phyloP scores from a whole-genome alignment of 495 filamentous ascomycete genomes.

The Cairneyella variabilis region DNA sequence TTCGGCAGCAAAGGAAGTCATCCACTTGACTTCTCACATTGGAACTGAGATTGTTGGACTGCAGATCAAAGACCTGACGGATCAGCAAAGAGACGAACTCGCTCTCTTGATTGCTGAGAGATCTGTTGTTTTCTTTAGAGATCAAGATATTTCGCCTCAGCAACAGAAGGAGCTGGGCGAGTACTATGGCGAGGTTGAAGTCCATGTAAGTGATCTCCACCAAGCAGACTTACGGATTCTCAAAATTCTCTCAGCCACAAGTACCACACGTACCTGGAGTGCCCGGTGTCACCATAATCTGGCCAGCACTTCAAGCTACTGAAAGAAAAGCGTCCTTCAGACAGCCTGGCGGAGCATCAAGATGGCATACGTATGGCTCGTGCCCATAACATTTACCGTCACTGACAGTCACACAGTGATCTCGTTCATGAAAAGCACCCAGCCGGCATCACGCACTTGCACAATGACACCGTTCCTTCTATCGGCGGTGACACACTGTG shows the following conservation, averaged over 20 bases:
- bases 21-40: slow-evolving; percentile 61
- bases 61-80: slow-evolving; percentile 64
- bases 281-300: slow-evolving; percentile 61
- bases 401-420: slow-evolving; percentile 33
- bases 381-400: no score
- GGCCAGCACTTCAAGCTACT: slow-evolving; percentile 59
- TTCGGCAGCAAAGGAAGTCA: slow-evolving; percentile 62
- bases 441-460: slow-evolving; percentile 65
- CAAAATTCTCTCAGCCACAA: slow-evolving; percentile 51
- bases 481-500: slow-evolving; percentile 70
- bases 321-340: slow-evolving; percentile 55
- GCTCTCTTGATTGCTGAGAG: slow-evolving; percentile 66
- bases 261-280: slow-evolving; percentile 65
- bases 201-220: slow-evolving; percentile 51
- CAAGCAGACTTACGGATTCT: background rate
- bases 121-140: slow-evolving; percentile 72
- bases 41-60: slow-evolving; percentile 69
- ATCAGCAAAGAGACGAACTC: slow-evolving; percentile 67
- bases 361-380: slow-evolving; percentile 54
- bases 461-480: slow-evolving; percentile 63
- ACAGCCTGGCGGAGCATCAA: slow-evolving; percentile 57
- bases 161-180: slow-evolving; percentile 65
- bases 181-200: slow-evolving; percentile 61
- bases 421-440: slow-evolving; percentile 68
- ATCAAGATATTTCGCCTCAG: slow-evolving; percentile 67